phyloP scores from a whole-genome alignment of 2,329 filamentous ascomycete genomes.

The Aureobasidium zeae region DNA sequence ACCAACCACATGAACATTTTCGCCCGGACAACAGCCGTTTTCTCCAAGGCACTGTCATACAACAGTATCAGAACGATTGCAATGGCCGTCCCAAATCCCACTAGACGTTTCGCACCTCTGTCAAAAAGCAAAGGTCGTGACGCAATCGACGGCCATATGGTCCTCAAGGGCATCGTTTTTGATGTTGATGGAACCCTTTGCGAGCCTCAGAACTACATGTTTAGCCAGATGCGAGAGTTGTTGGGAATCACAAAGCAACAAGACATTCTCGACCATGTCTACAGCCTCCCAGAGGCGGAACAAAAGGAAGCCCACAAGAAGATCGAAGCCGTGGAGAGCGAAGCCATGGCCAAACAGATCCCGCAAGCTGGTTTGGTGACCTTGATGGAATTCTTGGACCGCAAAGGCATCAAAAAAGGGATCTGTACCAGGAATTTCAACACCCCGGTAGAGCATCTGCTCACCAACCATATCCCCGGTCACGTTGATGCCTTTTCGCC shows the following conservation, averaged over 20 bases:
- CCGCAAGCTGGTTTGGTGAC: conserved; percentile 70
- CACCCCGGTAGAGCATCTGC: conserved; percentile 62
- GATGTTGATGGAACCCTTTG: conserved; percentile 94
- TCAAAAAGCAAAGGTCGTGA: conserved; percentile 26
- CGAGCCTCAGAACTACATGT: conserved; percentile 95
- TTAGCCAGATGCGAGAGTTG: conserved; percentile 68
- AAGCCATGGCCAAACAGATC: conserved; percentile 68
- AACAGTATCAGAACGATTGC: not conserved
- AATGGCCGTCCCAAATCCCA: not conserved
- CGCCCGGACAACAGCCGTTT: too few relatives aligned
- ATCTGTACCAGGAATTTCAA: conserved; percentile 96
- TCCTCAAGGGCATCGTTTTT: conserved; percentile 59
- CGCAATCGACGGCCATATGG: conserved; percentile 28
- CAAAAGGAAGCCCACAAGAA: conserved; percentile 55
- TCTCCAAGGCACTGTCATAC: not conserved
- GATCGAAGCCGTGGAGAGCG: conserved; percentile 70
- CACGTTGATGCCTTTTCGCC: conserved; percentile 56
- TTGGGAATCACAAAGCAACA: conserved; percentile 61
- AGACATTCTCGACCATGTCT: conserved; percentile 87
- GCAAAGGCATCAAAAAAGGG: conserved; percentile 58
- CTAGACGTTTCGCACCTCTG: conserved; percentile 44
- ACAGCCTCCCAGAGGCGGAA: conserved; percentile 54
- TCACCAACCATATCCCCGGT: conserved; percentile 62
- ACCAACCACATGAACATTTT: too few relatives aligned
- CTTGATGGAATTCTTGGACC: conserved; percentile 76